Evolutionary conservation across 345 rosid genomes (phyloP), one percentile per base, ranked within the genome.

Genomic region (Rhodomyrtus tomentosa): DNA sequence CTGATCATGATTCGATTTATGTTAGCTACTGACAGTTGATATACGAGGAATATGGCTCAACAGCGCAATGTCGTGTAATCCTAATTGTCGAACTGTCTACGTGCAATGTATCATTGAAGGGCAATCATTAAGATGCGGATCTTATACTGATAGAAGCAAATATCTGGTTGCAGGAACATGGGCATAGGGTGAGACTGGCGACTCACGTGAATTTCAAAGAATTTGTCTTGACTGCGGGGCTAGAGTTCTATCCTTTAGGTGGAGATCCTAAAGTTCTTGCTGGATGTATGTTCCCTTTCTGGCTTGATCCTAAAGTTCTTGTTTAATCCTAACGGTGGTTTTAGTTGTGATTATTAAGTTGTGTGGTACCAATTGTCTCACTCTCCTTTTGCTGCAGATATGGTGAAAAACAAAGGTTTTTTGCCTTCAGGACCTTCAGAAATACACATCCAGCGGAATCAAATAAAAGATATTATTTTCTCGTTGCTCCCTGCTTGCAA

Each of bases 211-310:
- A 93, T 88, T 93, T 93, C 87, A 88, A 91, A 85, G 95, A 93
- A 68, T 93, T 93, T 86, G 95, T 93, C 86, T 40, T 91, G 90
- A 88, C 88, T 9, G 90, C 95, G 36, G 95, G 95, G 32, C 86
- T 93, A 90, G 95, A 93, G 89, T 93, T 93, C 85, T 93, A 82
- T 42, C 92, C 95, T 45, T 83, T 93, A 81, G 94, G 94, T 32
- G 95, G 95, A 86, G 95, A 93, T 87, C 94, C 95, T n/a, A 93
- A 93, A 87, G 89, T 93, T 90, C 94, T 93, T 85, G 95, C 95
- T 85, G 94, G 87, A 68, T 91, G 95, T 93, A 89, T 83, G 95
- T 89, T 83, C 84, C 83, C 3, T 32, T 45, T 68, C 76, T 68
- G 45, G 25, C 3, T 36, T 68, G 76, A 68, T 36, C 76, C 45